Evolutionary conservation across 306 rosid genomes (phyloP), one percentile per base, ranked within the genome.

Genomic region (Dryas alaskensis): DNA sequence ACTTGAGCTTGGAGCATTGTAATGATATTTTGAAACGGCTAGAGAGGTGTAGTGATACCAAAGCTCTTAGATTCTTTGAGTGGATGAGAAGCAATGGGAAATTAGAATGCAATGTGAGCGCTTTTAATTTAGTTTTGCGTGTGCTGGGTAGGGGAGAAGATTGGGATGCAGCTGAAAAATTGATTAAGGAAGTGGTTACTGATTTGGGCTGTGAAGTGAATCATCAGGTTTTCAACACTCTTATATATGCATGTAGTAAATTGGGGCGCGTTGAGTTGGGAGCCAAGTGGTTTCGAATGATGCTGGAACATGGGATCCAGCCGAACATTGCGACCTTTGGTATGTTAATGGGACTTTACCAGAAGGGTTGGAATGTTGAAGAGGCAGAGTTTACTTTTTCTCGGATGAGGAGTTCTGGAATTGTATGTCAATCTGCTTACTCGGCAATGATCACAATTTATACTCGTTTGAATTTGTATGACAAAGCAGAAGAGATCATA

Each of bases 241-340:
- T 94, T 43, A 88, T 94, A 37, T 86, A 85, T 68, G 87, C 87
- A 0, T 91, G 89, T 64, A 86, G 82, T 63, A 91, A 85, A 54
- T 75, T 66, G 4, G 85, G 88, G 12, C 73, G 81, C 0, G 86
- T 82, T 6, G 75, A 76, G 61, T 42, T 82, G 63, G 86, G 85
- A 39, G 69, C 89, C 0, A 87, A 88, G 63, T 94, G 97, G 97
- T 89, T 94, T 70, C 75, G 48, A 10, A 77, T 81, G 88, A 89
- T 94, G 98, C 63, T 91, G 31, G 83, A 86, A 7, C 77, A 58
- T n/a, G 79, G 58, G 49, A 91, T 87, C 22, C 77, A 11, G 39
- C 98, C 98, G 0, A 89, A 94, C 4, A 59, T 78, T 10, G 92
- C 98, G 1, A 89, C 96, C 5, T 84, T 91, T 61, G 94, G 94